Evolutionary conservation across 2,329 filamentous ascomycete species (phyloP).

Genomic region (Penicillium thymicola): DNA sequence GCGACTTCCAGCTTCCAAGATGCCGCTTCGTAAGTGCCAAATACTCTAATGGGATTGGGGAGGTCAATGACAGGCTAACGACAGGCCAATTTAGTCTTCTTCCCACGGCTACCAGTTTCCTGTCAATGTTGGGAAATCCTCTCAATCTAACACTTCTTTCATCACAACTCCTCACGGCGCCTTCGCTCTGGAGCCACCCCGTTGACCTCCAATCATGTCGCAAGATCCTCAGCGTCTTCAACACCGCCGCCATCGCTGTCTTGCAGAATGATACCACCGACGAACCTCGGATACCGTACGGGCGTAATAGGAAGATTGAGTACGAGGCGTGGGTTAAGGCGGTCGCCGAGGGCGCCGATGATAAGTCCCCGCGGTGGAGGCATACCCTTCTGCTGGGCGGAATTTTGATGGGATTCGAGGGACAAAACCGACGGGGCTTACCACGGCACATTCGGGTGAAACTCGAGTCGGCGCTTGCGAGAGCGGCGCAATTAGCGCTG

Average conservation of each 20-base stretch:
- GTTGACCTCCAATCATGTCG: constrained; percentile 55
- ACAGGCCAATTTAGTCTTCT: constrained; percentile 44
- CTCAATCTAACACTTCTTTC: constrained; percentile 60
- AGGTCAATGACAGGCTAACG: constrained; percentile 15
- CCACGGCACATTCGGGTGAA: constrained; percentile 61
- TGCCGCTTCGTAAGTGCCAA: constrained; percentile 51
- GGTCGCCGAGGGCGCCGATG: constrained; percentile 58
- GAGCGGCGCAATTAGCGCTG: constrained; percentile 72
- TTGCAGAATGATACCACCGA: constrained; percentile 46
- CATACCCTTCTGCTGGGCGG: constrained; percentile 79
- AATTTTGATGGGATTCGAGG: constrained; percentile 71
- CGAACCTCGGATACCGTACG: constrained; percentile 34
- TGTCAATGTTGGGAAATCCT: constrained; percentile 56
- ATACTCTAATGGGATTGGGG: constrained; percentile 1
- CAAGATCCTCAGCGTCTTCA: constrained; percentile 59
- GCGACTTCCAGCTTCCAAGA: constrained; percentile 57
- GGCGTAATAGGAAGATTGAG: constrained; percentile 50
- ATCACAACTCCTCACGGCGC: constrained; percentile 57
- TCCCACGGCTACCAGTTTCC: constrained; percentile 48
- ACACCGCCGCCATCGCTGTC: constrained; percentile 56
- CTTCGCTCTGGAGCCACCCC: constrained; percentile 56
- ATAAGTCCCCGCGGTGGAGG: constrained; percentile 69
- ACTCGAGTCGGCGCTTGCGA: constrained; percentile 70
- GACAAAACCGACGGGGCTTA: constrained; percentile 61
- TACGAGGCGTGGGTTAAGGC: constrained; percentile 59